Evolutionary conservation across 2,329 filamentous ascomycete genomes (phyloP).

Genomic region (Talaromyces sp.): DNA sequence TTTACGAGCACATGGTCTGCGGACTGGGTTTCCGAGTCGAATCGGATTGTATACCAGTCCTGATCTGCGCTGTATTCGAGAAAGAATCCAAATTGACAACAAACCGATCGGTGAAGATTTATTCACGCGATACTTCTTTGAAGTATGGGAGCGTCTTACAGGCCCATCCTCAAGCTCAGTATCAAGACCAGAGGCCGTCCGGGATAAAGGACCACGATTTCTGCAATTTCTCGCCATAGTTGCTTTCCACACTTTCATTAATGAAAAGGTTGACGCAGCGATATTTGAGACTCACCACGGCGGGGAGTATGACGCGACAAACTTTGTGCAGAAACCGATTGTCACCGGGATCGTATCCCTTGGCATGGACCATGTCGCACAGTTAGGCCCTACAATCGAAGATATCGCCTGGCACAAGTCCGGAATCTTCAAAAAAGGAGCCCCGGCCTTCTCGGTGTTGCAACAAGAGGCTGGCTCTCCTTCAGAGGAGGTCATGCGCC

Average conservation of each 20-base stretch:
- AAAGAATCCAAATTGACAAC: conserved; percentile 35
- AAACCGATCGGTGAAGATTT: conserved; percentile 21
- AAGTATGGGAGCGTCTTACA: conserved; percentile 22
- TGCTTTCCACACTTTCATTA: conserved; percentile 60
- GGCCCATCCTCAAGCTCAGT: background rate
- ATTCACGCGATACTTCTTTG: conserved; percentile 20
- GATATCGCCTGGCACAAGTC: conserved; percentile 60
- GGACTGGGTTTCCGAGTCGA: conserved; percentile 18
- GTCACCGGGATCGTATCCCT: conserved; percentile 61
- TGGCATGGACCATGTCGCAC: conserved; percentile 63
- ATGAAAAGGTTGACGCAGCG: conserved; percentile 57
- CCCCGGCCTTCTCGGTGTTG: conserved; percentile 53
- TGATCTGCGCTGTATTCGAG: conserved; percentile 25
- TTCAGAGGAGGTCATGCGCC: conserved; percentile 32
- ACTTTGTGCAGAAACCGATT: conserved; percentile 48
- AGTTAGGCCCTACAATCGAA: conserved; percentile 58
- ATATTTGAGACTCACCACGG: conserved; percentile 65
- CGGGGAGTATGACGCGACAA: conserved; percentile 62
- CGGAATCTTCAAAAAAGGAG: conserved; percentile 61
- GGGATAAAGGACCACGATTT: conserved; percentile 18
- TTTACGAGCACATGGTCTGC: conserved; percentile 39
- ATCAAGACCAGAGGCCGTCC: background rate
- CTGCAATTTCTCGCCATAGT: conserved; percentile 56
- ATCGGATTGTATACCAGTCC: conserved; percentile 22
- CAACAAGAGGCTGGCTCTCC: conserved; percentile 19